These are phyloP conservation scores for Mortierella sp. DNA, from an alignment of 371 early-diverging fungal genomes.

Conservation along the genomic window DNA sequence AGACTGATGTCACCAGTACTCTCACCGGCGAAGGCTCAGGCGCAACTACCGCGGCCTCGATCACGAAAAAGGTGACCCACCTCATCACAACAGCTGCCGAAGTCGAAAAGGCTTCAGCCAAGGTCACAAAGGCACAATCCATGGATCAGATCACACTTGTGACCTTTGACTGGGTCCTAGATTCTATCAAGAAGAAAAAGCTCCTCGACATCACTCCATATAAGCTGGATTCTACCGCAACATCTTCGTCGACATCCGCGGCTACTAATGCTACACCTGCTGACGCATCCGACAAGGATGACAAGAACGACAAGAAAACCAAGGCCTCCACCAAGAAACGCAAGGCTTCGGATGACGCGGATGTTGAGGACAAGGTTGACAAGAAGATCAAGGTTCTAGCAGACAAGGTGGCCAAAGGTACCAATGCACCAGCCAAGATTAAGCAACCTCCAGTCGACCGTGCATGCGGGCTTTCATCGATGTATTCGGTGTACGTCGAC, in stretches of 20 bases:
- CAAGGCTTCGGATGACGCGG: slow-evolving; percentile 29
- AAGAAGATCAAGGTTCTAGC: slow-evolving; percentile 47
- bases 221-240: slow-evolving; percentile 2
- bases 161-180: slow-evolving; percentile 51
- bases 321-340: slow-evolving; percentile 36
- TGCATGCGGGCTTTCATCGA: slow-evolving; percentile 7
- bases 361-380: slow-evolving; percentile 24
- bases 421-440: slow-evolving; percentile 39
- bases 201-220: slow-evolving; percentile 29
- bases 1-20: slow-evolving; percentile 12
- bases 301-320: slow-evolving; percentile 35
- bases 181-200: slow-evolving; percentile 49
- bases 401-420: slow-evolving; percentile 29
- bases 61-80: slow-evolving; percentile 50
- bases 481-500: slow-evolving; percentile 54
- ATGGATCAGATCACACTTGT: slow-evolving; percentile 41
- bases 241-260: slow-evolving; percentile 1
- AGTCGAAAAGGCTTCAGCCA: slow-evolving; percentile 26
- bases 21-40: slow-evolving; percentile 10
- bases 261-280: slow-evolving; percentile 9
- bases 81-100: slow-evolving; percentile 47
- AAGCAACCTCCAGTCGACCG: slow-evolving; percentile 56
- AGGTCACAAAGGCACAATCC: slow-evolving; percentile 33
- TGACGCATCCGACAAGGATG: slow-evolving; percentile 6
- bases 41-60: slow-evolving; percentile 9